These are phyloP conservation scores for Hemileia vastatrix DNA, from an alignment of 1,284 basidiomycete species.

Conservation along the genomic window DNA sequence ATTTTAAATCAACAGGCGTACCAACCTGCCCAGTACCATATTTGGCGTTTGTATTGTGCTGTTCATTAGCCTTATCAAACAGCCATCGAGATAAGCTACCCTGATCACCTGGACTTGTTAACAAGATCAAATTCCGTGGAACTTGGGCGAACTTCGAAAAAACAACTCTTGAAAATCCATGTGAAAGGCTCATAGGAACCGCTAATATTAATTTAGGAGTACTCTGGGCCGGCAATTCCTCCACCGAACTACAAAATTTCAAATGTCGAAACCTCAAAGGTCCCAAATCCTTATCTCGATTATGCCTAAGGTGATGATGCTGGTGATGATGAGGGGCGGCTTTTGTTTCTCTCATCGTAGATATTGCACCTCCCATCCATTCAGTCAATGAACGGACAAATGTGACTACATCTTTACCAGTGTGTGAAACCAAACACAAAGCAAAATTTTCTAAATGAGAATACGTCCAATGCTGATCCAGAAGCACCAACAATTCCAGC, in stretches of 20 bases:
- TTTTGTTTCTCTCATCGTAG: conserved; percentile 25
- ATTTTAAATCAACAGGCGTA: conserved; percentile 44
- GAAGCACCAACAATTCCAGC: conserved; percentile 81
- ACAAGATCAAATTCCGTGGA: conserved; percentile 70
- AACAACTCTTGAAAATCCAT: conserved; percentile 76
- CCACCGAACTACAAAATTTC: conserved; percentile 73
- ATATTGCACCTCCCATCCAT: conserved; percentile 90
- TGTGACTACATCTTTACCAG: conserved; percentile 84
- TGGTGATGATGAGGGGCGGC: conserved; percentile 24
- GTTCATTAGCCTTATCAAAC: conserved; percentile 74
- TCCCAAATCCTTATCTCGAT: conserved; percentile 5
- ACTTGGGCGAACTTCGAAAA: conserved; percentile 73
- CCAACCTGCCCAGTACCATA: conserved; percentile 54
- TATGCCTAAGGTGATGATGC: conserved; percentile 7
- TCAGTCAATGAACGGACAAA: conserved; percentile 97
- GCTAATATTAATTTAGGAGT: conserved; percentile 88
- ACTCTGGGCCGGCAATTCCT: conserved; percentile 57
- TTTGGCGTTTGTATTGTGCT: conserved; percentile 60
- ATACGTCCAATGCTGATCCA: conserved; percentile 97
- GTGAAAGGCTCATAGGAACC: conserved; percentile 79
- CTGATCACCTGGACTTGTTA: conserved; percentile 68
- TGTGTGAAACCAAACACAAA: conserved; percentile 81
- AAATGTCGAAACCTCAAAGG: conserved; percentile 52
- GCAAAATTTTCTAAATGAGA: conserved; percentile 54
- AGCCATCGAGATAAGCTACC: conserved; percentile 68